Conservation (phyloP, 2,329 filamentous ascomycete genomes). For the Arachnomyces sp. region DNA sequence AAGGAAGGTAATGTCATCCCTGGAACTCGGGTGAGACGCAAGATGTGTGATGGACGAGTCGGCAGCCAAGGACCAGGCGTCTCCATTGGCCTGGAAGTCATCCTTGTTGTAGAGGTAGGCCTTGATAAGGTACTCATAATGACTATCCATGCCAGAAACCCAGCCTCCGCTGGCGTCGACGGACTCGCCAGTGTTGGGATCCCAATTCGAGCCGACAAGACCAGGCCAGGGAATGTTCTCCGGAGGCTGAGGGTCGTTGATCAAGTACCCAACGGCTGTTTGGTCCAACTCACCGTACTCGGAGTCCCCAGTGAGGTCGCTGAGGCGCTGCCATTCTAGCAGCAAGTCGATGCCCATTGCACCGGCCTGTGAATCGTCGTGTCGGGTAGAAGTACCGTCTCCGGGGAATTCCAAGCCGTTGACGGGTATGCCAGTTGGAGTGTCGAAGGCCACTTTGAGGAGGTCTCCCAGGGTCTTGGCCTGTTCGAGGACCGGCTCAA, state of each 20-base stretch:
- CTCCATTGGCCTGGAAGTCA: constrained; percentile 24
- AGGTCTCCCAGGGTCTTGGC: constrained; percentile 62
- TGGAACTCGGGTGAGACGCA: constrained; percentile 57
- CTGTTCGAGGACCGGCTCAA: constrained; percentile 52
- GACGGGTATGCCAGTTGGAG: constrained; percentile 64
- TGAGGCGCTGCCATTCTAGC: constrained; percentile 52
- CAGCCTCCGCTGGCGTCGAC: constrained; percentile 63
- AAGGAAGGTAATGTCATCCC: constrained; percentile 64
- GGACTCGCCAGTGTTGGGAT: constrained; percentile 60
- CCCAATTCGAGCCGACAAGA: constrained; percentile 61
- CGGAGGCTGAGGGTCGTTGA: constrained; percentile 54
- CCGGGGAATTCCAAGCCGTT: constrained; percentile 57
- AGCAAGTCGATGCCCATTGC: constrained; percentile 19
- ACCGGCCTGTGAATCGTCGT: constrained; percentile 25
- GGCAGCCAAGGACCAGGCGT: constrained; percentile 60
- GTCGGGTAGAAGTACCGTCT: constrained; percentile 9
- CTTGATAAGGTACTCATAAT: constrained; percentile 87
- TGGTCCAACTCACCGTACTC: constrained; percentile 61
- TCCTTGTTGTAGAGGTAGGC: constrained; percentile 73
- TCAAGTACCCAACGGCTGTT: constrained; percentile 61
- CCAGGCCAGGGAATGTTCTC: constrained; percentile 67
- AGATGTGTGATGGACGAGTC: constrained; percentile 69
- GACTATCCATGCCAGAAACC: constrained; percentile 70
- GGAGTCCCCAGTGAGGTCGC: constrained; percentile 62
- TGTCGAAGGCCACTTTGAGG: constrained; percentile 71